Base-by-base conservation (phyloP, 2,329 filamentous ascomycete genomes). In the Ascochyta koolunga region DNA sequence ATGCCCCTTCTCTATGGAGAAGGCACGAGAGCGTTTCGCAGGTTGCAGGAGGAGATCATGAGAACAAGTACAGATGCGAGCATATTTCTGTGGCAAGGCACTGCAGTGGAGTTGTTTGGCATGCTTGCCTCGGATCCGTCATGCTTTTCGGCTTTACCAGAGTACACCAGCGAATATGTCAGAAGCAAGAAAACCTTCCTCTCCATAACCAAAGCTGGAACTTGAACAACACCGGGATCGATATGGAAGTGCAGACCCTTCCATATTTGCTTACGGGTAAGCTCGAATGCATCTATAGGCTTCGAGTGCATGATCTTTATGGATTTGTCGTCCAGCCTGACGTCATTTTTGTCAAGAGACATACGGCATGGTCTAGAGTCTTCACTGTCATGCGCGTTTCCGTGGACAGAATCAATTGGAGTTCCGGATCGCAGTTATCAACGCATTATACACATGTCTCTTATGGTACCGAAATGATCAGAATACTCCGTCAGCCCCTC, bases 1-100 rank as follows among this genome's bases (percentile, higher is more conserved):
- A 21, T 36, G 16, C 16, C 33, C 4, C 33, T 36, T 6, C 19
- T 36, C n/a, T 36, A 36, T 19, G 33, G 33, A 6, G 33, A 36
- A 13, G 33, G 33, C 4, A 1, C 7, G 5, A 35, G 19, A n/a
- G 45, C 45, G 2, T 49, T 41, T 21, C 1, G 41, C 2, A 7
- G 29, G 7, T 6, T 35, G 3, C 45, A 50, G 9, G 31, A 38
- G 41, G 60, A 60, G 31, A 60, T 64, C 22, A 41, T 54, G 16
- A 56, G 27, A 18, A 22, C 6, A 15, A 38, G 18, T 13, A 45
- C 43, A 21, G 52, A 56, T 21, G 24, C 25, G 25, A 45, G 35
- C 29, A 35, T 56, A 15, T 56, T 56, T 31, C 36, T 35, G n/a
- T 54, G 50, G 39, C 24, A 42, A 19, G 27, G 27, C 16, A 15